phyloP scores from a whole-genome alignment of 148 eudicot genomes.

The Rhododendron ferrugineum region DNA sequence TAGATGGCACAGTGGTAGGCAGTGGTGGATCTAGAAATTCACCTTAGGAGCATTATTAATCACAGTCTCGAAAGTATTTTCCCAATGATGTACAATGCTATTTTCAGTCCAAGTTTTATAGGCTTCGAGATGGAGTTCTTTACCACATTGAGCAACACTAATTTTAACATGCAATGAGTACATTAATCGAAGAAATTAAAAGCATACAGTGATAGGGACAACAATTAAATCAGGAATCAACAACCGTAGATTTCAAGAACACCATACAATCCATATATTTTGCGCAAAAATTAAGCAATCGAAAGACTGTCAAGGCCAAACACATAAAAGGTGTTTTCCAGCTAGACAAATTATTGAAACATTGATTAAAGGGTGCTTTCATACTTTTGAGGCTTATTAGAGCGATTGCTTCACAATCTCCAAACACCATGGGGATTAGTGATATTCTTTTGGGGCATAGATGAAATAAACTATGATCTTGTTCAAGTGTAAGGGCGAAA shows the following conservation, averaged over 20 bases:
- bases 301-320: neutral
- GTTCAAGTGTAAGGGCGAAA: neutral
- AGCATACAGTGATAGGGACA: neutral
- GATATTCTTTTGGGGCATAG: neutral
- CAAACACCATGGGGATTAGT: neutral
- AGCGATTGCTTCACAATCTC: neutral
- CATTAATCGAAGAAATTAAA: neutral
- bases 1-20: neutral
- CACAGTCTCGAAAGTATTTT: neutral
- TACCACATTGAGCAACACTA: neutral
- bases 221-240: neutral
- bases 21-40: neutral
- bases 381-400: neutral
- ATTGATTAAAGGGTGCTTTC: neutral
- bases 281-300: neutral
- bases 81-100: neutral
- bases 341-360: neutral
- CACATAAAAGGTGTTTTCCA: neutral
- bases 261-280: neutral
- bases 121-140: neutral
- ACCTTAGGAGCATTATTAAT: neutral
- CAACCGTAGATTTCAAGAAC: neutral
- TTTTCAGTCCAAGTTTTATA: neutral
- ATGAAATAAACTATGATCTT: neutral
- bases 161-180: neutral